These are phyloP conservation scores for Trichosporon coremiiforme DNA, from an alignment of 1,284 basidiomycete species.

Conservation along the genomic window DNA sequence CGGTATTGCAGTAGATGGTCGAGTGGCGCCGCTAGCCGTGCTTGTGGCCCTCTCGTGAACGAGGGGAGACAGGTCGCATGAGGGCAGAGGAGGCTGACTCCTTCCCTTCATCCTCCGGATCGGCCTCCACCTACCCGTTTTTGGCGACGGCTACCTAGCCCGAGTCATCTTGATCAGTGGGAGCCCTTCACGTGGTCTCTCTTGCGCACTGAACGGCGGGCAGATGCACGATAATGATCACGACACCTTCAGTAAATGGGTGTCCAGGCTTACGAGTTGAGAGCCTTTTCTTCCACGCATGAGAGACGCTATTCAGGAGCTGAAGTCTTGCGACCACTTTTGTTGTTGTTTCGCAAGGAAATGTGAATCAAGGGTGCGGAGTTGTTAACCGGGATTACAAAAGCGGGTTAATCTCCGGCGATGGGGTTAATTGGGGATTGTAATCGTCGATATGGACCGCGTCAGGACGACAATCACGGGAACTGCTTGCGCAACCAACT, in stretches of 20 bases:
- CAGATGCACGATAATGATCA: not conserved
- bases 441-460: constrained; percentile 3
- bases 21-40: no score
- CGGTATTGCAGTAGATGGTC: no score
- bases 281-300: not conserved
- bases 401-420: not conserved
- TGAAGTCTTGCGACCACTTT: not conserved
- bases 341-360: constrained; percentile 16
- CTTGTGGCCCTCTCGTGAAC: no score
- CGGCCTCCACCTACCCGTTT: not conserved
- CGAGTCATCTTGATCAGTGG: not conserved
- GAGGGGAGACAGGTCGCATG: no score
- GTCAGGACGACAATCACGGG: constrained; percentile 13
- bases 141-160: not conserved
- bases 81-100: no score
- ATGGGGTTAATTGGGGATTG: constrained; percentile 7
- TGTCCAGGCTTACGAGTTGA: not conserved
- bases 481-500: constrained; percentile 11
- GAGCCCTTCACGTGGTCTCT: not conserved
- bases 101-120: no score
- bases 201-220: not conserved
- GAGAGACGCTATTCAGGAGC: not conserved
- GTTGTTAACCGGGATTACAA: constrained; percentile 6
- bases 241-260: not conserved
- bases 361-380: not conserved